These are phyloP conservation scores for Aphanomyces astaci DNA, from an alignment of 352 stramenopile genomes.

Conservation along the genomic window DNA sequence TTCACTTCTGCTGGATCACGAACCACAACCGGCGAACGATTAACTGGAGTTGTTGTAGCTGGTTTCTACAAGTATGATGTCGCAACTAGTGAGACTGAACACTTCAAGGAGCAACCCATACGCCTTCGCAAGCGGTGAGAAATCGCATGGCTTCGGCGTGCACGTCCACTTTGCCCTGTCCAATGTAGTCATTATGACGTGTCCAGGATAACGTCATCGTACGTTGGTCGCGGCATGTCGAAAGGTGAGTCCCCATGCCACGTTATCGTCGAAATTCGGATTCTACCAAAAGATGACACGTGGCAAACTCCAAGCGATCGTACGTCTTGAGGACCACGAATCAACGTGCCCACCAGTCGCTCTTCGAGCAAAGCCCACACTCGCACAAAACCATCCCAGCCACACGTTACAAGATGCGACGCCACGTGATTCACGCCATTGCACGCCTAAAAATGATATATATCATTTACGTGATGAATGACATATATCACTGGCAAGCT, in stretches of 20 bases:
- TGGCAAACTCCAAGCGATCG: not conserved
- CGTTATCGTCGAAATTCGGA: not conserved
- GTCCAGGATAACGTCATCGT: not conserved
- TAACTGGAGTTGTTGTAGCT: not conserved
- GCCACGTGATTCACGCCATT: not conserved
- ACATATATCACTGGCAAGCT: too few species aligned
- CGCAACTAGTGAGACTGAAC: too few species aligned
- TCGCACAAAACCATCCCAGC: slow-evolving; percentile 9
- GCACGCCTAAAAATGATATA: slow-evolving; percentile 17
- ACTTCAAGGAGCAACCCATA: too few species aligned
- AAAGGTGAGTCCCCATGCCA: not conserved
- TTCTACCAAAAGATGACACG: not conserved
- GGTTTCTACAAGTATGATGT: not conserved
- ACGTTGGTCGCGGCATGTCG: not conserved
- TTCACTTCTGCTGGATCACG: not conserved
- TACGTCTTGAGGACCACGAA: not conserved
- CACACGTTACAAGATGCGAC: slow-evolving; percentile 1
- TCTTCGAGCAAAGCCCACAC: not conserved
- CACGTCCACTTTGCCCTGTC: not conserved
- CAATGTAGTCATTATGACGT: not conserved
- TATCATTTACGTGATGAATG: too few species aligned
- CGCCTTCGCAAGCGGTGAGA: not conserved
- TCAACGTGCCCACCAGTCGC: not conserved
- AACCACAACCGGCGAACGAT: not conserved
- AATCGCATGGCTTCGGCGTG: slow-evolving; percentile 5